Evolutionary conservation across 2,329 filamentous ascomycete species (phyloP).

Genomic region (Sarocladium strictum): DNA sequence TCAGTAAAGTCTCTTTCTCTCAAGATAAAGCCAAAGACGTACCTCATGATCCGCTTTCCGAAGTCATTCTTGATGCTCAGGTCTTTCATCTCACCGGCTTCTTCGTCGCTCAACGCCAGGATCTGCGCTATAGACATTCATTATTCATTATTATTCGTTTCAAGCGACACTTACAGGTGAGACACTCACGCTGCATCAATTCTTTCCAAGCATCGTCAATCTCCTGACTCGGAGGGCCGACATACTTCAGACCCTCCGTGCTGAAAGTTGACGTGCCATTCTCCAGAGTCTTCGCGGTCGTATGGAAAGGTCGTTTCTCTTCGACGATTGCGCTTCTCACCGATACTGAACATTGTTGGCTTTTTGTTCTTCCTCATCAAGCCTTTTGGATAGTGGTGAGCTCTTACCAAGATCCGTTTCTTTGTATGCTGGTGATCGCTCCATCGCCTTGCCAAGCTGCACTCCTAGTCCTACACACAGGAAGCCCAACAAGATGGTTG

Average conservation of each 20-base stretch:
- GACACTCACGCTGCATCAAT: not conserved
- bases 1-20: not conserved
- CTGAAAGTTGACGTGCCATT: not conserved
- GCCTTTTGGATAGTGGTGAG: not conserved
- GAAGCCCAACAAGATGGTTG: not conserved
- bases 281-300: not conserved
- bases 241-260: not conserved
- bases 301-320: not conserved
- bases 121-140: not conserved
- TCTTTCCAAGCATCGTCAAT: constrained; percentile 1
- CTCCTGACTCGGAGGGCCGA: not conserved
- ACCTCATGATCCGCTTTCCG: constrained; percentile 4
- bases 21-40: not conserved
- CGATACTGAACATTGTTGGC: not conserved
- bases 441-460: not conserved
- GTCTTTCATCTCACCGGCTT: constrained; percentile 2
- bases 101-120: not conserved
- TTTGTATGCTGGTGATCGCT: not conserved
- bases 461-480: not conserved
- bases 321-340: not conserved
- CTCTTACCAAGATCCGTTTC: not conserved
- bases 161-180: not conserved
- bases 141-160: too few relatives aligned
- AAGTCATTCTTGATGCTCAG: not conserved
- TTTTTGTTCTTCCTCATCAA: not conserved